Percentiles rank a stretch among this genome's conserved stretches.
Evolutionary conservation across 2,329 filamentous ascomycete species (phyloP).

Genomic region (Pseudopithomyces chartarum): DNA sequence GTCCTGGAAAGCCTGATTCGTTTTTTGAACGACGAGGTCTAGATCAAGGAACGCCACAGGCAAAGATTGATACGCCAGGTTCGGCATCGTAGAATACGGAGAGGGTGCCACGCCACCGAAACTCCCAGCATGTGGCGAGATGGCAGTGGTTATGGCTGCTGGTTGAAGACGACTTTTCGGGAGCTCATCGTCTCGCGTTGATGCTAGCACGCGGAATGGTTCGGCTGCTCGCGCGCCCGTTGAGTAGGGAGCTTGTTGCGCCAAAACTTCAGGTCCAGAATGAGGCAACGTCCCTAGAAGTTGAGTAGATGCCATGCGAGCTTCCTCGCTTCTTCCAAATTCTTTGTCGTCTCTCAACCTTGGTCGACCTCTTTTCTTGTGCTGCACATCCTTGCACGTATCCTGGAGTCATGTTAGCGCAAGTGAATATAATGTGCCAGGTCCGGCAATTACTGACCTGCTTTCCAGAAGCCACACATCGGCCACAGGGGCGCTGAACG

Average conservation of each 20-base stretch:
- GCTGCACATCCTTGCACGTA: constrained; percentile 79
- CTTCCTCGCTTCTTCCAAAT: constrained; percentile 37
- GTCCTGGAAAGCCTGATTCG: constrained; percentile 51
- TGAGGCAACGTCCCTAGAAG: constrained; percentile 28
- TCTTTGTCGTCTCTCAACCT: constrained; percentile 67
- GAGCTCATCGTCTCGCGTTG: constrained; percentile 23
- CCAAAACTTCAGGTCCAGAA: constrained; percentile 22
- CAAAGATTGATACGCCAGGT: constrained; percentile 33
- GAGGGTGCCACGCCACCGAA: constrained; percentile 21
- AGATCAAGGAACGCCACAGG: constrained; percentile 52
- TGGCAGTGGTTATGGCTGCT: constrained; percentile 18
- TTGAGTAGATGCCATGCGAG: constrained; percentile 30
- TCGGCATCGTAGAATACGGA: constrained; percentile 29
- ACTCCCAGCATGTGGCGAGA: constrained; percentile 20
- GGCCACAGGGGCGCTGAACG: constrained; percentile 75
- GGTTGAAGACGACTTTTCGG: constrained; percentile 21
- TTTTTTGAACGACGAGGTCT: constrained; percentile 53
- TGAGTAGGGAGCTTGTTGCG: constrained; percentile 28
- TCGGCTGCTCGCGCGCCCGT: constrained; percentile 30
- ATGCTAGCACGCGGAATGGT: constrained; percentile 23
- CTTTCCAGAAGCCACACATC: constrained; percentile 79
- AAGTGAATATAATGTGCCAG: neutral
- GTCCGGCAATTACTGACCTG: constrained; percentile 49
- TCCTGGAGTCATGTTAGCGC: constrained; percentile 56
- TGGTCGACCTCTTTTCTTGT: constrained; percentile 82